Conservation (phyloP, 345 rosid genomes). For the Turnera subulata region DNA sequence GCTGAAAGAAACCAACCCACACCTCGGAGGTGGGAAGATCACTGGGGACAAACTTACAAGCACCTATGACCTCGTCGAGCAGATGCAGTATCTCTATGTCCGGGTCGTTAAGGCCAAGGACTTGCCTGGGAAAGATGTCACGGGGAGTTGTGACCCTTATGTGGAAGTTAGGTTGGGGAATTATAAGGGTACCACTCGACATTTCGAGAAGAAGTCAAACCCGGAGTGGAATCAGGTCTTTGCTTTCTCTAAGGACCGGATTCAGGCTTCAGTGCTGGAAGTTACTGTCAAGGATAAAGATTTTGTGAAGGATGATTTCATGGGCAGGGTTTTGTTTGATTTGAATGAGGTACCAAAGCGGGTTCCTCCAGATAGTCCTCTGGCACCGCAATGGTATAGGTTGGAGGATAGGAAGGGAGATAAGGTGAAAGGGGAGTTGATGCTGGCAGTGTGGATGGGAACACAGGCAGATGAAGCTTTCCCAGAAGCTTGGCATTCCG, state of each 20-base stretch:
- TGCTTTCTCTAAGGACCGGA: constrained; percentile 81
- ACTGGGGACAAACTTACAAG: constrained; percentile 68
- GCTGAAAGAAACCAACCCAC: constrained; percentile 80
- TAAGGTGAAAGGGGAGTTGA: constrained; percentile 74
- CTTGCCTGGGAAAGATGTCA: constrained; percentile 75
- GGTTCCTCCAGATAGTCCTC: constrained; percentile 88
- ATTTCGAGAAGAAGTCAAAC: constrained; percentile 76
- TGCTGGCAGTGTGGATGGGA: constrained; percentile 98
- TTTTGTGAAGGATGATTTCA: constrained; percentile 71
- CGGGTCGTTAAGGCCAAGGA: constrained; percentile 88
- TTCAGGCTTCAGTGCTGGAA: constrained; percentile 74
- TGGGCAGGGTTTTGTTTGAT: constrained; percentile 54
- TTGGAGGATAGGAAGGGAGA: constrained; percentile 63
- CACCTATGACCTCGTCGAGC: constrained; percentile 90
- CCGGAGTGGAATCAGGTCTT: constrained; percentile 91
- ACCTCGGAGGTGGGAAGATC: constrained; percentile 67
- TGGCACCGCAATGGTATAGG: constrained; percentile 95
- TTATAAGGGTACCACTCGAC: constrained; percentile 75
- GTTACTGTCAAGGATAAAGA: constrained; percentile 82
- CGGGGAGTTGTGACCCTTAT: constrained; percentile 91
- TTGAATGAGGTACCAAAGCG: constrained; percentile 67
- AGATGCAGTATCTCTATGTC: constrained; percentile 83
- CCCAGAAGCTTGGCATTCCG: constrained; percentile 97
- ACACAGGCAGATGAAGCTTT: constrained; percentile 97
- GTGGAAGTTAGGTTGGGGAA: constrained; percentile 94